Percentiles rank a stretch among this genome's conserved stretches.
Evolutionary conservation across 441 rosid species (phyloP).

Genomic region (Erodium trifolium): DNA sequence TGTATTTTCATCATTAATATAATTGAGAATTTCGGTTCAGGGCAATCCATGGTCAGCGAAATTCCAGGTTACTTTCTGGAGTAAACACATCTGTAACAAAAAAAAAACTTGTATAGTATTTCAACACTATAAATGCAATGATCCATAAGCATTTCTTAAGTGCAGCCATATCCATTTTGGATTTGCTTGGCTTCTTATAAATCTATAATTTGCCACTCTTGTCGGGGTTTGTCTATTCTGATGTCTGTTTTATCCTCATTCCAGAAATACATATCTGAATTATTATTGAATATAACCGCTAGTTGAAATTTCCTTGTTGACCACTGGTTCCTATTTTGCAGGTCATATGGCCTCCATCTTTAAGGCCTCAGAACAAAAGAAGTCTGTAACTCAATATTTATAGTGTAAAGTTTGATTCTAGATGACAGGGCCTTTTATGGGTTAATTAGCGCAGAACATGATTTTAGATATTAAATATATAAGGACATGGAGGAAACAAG

Average conservation of each 20-base stretch:
- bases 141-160: not conserved
- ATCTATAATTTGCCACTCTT: not conserved
- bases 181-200: not conserved
- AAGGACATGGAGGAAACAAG: constrained; percentile 75
- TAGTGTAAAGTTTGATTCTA: constrained; percentile 27
- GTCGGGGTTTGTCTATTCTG: not conserved
- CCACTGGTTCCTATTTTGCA: constrained; percentile 20
- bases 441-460: constrained; percentile 56
- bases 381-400: constrained; percentile 26
- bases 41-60: not conserved
- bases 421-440: constrained; percentile 36
- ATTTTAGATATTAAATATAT: constrained; percentile 38
- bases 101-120: too few species aligned
- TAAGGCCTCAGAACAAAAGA: constrained; percentile 18
- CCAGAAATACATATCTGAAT: not conserved
- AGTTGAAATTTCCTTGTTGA: not conserved
- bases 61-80: not conserved
- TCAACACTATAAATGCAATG: not conserved
- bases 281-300: not conserved
- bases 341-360: constrained; percentile 48
- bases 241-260: not conserved
- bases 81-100: not conserved
- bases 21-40: not conserved
- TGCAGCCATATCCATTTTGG: not conserved
- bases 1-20: not conserved